A percentile compares a stretch with the other conserved stretches of the same genome.
These are phyloP conservation scores for Geotrichum candidum DNA, from an alignment of 1,139 yeast genomes.

Conservation along the genomic window DNA sequence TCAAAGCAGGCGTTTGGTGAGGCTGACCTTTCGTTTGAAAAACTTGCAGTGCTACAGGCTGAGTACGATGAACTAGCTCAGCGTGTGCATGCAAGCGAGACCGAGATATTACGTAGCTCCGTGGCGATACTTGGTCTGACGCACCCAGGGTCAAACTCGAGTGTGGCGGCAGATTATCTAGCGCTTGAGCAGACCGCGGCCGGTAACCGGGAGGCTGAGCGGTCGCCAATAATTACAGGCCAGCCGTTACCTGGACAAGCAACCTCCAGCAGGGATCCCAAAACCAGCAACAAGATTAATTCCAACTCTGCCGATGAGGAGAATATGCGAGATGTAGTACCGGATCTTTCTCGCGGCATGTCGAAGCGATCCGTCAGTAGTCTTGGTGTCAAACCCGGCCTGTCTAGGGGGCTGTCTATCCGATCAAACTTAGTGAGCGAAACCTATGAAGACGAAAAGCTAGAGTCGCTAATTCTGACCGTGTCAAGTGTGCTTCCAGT, in stretches of 20 bases:
- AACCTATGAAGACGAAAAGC: conserved; percentile 11
- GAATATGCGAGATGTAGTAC: background rate
- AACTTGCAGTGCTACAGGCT: conserved; percentile 25
- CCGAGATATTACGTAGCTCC: conserved; percentile 30
- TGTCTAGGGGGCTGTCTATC: conserved; percentile 4
- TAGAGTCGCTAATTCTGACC: conserved; percentile 11
- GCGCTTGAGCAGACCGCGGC: background rate
- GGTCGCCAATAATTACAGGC: background rate
- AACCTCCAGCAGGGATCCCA: background rate
- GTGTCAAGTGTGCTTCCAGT: conserved; percentile 12
- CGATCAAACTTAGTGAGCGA: conserved; percentile 5
- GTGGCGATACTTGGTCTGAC: conserved; percentile 33
- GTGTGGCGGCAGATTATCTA: background rate
- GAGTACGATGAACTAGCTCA: conserved; percentile 23
- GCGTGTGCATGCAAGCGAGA: conserved; percentile 24
- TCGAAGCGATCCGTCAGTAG: background rate
- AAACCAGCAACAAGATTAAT: background rate
- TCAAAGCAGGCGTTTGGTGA: conserved; percentile 36
- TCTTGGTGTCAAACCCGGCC: background rate
- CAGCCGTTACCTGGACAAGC: background rate
- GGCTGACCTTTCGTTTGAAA: conserved; percentile 26
- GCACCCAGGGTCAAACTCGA: conserved; percentile 26
- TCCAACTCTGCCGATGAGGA: background rate
- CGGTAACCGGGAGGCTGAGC: background rate
- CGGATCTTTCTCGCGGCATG: background rate